phyloP scores from a whole-genome alignment of 2,329 filamentous ascomycete species.

The Fusarium falciforme region DNA sequence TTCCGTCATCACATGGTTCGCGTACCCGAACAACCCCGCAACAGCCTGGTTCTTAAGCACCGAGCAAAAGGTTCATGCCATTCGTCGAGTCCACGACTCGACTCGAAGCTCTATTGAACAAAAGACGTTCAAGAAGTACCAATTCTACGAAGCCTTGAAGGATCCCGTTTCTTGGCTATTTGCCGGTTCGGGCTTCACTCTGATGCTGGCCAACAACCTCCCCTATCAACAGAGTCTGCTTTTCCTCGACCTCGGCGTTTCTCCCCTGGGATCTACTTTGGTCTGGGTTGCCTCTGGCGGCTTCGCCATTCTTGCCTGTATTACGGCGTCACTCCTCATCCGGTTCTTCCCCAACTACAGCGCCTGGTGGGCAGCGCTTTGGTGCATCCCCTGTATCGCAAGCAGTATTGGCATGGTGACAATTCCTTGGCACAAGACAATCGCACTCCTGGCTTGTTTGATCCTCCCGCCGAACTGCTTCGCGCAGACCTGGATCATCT shows the following conservation, averaged over 20 bases:
- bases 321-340: slow-evolving; percentile 30
- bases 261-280: slow-evolving; percentile 19
- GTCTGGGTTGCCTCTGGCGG: slow-evolving; percentile 29
- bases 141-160: slow-evolving; percentile 45
- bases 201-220: slow-evolving; percentile 53
- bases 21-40: slow-evolving; percentile 26
- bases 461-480: slow-evolving; percentile 27
- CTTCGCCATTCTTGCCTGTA: slow-evolving; percentile 26
- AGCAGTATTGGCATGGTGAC: slow-evolving; percentile 41
- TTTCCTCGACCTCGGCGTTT: slow-evolving; percentile 27
- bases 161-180: slow-evolving; percentile 48
- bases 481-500: slow-evolving; percentile 30
- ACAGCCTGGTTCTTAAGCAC: slow-evolving; percentile 38
- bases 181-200: slow-evolving; percentile 44
- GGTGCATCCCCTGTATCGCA: slow-evolving; percentile 37
- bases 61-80: slow-evolving; percentile 44
- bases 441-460: slow-evolving; percentile 45
- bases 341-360: slow-evolving; percentile 27
- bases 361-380: slow-evolving; percentile 34
- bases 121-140: slow-evolving; percentile 48
- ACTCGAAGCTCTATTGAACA: slow-evolving; percentile 50
- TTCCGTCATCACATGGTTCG: slow-evolving; percentile 21
- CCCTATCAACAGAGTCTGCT: slow-evolving; percentile 50
- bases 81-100: slow-evolving; percentile 44
- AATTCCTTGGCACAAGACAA: slow-evolving; percentile 22